Base-by-base conservation (phyloP, 345 rosid species). In the Rhizophora mangle region DNA sequence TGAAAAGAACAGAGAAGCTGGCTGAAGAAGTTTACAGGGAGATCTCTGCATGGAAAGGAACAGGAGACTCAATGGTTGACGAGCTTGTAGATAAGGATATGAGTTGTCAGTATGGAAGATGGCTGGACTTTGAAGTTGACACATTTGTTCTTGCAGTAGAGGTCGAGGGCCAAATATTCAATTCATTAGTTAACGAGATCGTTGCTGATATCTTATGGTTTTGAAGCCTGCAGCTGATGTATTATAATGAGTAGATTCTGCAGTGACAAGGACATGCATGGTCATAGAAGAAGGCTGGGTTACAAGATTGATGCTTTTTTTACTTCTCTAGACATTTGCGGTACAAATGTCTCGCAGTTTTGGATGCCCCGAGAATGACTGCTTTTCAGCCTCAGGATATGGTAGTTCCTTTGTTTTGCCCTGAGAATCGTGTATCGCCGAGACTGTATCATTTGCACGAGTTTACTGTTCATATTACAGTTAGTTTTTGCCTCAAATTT, bases 61-160 rank as follows among this genome's bases (percentile, higher is more conserved):
- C 84, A 89, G 83, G 87, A 65, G 92, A 92, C 61, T 86, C 87
- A 65, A 88, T 90, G 91, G 94, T 95, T 24, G 98, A 95, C 49
- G 97, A 90, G 81, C 87, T 95, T 65, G 97, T 95, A 51, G 90
- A 89, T 79, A 84, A 87, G 76, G 99, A 95, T 68, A 95, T 92
- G 99, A 86, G 94, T 79, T 76, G 78, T 68, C 89, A 79, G 1
- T 75, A 84, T 67, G 99, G 99, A 53, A 95, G 79, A 76, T 92
- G 99, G 98, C 77, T 80, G 54, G 91, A 86, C 63, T 92, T 81
- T 62, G 90, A 90, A 76, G 86, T 70, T 16, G 97, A 95, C 68
- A 88, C 71, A 72, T 89, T 82, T 62, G 79, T 34, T 3, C 77
- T 92, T 27, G 97, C 89, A 31, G 76, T 51, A 21, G 97, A 87